Evolutionary conservation across 2,329 filamentous ascomycete species (phyloP).

Genomic region (Monilinia vaccinii-corymbosi): DNA sequence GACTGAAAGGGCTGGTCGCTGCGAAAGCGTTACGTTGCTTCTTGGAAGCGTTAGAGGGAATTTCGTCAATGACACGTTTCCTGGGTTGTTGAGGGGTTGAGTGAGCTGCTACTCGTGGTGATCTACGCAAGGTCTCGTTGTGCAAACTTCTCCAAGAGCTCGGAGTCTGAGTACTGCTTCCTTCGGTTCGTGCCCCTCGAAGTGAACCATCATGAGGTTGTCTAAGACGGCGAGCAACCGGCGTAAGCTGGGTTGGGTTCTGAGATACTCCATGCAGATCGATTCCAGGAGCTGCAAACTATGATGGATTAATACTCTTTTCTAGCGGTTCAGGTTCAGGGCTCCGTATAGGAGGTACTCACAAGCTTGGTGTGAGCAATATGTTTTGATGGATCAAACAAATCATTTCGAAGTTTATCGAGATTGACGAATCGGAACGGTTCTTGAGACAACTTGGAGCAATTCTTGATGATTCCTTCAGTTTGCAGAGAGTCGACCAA

Average conservation of each 20-base stretch:
- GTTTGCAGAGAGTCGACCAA: slow-evolving; percentile 6
- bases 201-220: neutral
- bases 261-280: neutral
- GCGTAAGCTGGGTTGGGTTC: neutral
- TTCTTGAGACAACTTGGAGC: neutral
- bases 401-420: neutral
- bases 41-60: neutral
- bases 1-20: slow-evolving; percentile 3
- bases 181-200: neutral
- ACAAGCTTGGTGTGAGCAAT: neutral
- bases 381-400: slow-evolving; percentile 3
- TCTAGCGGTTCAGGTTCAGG: neutral
- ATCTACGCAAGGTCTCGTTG: neutral
- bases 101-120: neutral
- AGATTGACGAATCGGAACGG: neutral
- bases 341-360: neutral
- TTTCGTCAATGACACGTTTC: neutral
- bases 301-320: neutral
- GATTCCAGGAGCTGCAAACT: neutral
- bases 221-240: neutral
- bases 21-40: neutral
- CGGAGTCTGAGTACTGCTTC: slow-evolving; percentile 4
- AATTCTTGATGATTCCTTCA: slow-evolving; percentile 10
- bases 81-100: neutral
- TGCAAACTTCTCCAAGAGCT: slow-evolving; percentile 4